Conservation (phyloP, 768 basidiomycete species). For the Mycena kentingensis region DNA sequence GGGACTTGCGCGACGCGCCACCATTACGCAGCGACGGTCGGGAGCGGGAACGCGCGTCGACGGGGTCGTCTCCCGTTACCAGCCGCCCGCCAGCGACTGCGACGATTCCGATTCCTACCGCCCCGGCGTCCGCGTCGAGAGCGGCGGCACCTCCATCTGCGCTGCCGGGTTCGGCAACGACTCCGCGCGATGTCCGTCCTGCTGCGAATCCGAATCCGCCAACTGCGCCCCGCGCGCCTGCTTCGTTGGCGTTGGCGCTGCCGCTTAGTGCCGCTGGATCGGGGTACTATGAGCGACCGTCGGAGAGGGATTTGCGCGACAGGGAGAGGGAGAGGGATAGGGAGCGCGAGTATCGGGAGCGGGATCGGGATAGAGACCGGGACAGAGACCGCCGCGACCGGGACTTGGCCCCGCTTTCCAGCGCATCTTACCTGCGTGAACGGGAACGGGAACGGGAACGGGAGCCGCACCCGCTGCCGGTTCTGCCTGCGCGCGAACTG, state of each 20-base stretch:
- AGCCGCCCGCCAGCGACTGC: background rate
- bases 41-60: background rate
- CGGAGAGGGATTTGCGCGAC: slow-evolving; percentile 5
- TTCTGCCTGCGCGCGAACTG: slow-evolving; percentile 4
- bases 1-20: slow-evolving; percentile 6
- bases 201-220: background rate
- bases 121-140: background rate
- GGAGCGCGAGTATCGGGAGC: background rate
- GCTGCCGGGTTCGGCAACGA: background rate
- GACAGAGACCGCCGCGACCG: too few species aligned
- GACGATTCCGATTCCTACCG: background rate
- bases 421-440: too few species aligned
- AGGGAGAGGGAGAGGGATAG: background rate
- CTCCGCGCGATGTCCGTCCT: slow-evolving; percentile 1
- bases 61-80: background rate
- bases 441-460: too few species aligned
- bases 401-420: too few species aligned
- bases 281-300: slow-evolving; percentile 7
- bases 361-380: slow-evolving; percentile 10
- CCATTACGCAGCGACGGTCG: background rate
- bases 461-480: too few species aligned
- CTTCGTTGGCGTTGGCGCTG: slow-evolving; percentile 1
- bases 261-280: background rate
- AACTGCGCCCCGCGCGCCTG: background rate
- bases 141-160: background rate